Evolutionary conservation across 805 yeast species (phyloP), one percentile per base, ranked within the genome.

Genomic region (Starmerella davenportii): DNA sequence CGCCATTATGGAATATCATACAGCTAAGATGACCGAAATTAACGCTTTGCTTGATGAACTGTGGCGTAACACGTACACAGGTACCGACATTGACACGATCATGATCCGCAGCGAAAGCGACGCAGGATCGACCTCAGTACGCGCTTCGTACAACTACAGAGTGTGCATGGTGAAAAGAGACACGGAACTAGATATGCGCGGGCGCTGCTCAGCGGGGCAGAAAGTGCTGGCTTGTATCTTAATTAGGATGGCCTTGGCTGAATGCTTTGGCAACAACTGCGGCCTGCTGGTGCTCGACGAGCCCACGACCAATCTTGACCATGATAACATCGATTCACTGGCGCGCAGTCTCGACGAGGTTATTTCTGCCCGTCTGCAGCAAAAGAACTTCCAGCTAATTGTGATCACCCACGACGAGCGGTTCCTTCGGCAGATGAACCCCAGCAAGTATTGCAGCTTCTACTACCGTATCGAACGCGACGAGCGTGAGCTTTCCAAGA

Each of bases 201-300:
- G 98, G 0, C 63, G 98, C 41, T 90, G 99, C 56, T 81, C 95
- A 1, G 96, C 98, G 0, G 99, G 99, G 0, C 99, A 90, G 57
- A 81, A 84, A 51, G 95, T 90, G 4, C 59, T 90, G 34, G 95
- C 96, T 0, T 77, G 92, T 30, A 85, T 90, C 35, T 74, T 90
- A 24, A 87, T 90, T 40, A 66, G 99, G 39, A 60, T 90, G 40
- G 95, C 95, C 0, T 62, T 90, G 35, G 90, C 96, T 1, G 96
- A 90, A 57, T 81, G 95, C 51, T 87, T 90, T 62, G 96, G 98
- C 5, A 68, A 75, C 1, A 81, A 79, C 53, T 87, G 95, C 62
- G 98, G 98, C 36, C 79, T 90, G 58, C 81, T 90, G 49, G 93
- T 96, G 0, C 64, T 90, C 30, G 99, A 90, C 59, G 99, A 90